A percentile compares a stretch with the other conserved stretches of the same genome.
Evolutionary conservation across 2,329 filamentous ascomycete genomes (phyloP).

Genomic region (Aspergillus sp.): DNA sequence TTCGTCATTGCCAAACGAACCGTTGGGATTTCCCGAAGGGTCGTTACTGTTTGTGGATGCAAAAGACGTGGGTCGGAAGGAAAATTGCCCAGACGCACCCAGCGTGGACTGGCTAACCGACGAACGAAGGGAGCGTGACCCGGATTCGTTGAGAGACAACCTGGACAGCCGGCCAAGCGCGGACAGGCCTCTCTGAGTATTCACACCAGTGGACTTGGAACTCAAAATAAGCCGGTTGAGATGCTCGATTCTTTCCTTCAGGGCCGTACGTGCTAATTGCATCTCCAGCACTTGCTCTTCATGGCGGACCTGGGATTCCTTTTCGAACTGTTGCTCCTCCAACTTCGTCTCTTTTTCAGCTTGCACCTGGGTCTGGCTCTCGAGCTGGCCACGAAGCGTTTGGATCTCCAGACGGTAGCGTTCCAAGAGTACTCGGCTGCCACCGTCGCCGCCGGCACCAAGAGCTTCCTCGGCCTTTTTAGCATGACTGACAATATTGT

Average conservation of each 20-base stretch:
- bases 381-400: slow-evolving; percentile 69
- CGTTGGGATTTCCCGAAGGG: slow-evolving; percentile 16
- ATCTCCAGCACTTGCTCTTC: slow-evolving; percentile 98
- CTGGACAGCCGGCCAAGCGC: slow-evolving; percentile 56
- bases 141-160: slow-evolving; percentile 42
- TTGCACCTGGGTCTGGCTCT: slow-evolving; percentile 64
- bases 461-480: slow-evolving; percentile 89
- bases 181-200: slow-evolving; percentile 63
- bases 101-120: slow-evolving; percentile 58
- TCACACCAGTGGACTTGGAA: slow-evolving; percentile 92
- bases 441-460: slow-evolving; percentile 65
- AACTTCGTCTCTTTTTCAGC: slow-evolving; percentile 53
- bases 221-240: slow-evolving; percentile 89
- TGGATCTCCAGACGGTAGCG: slow-evolving; percentile 89
- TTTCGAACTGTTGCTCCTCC: slow-evolving; percentile 64
- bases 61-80: slow-evolving; percentile 59
- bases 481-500: slow-evolving; percentile 94
- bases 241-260: slow-evolving; percentile 96
- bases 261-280: slow-evolving; percentile 86
- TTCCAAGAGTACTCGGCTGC: slow-evolving; percentile 77
- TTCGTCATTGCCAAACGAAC: slow-evolving; percentile 32
- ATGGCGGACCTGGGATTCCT: slow-evolving; percentile 75
- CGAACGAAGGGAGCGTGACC: slow-evolving; percentile 53
- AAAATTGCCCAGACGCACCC: slow-evolving; percentile 36
- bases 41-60: slow-evolving; percentile 48